Evolutionary conservation across 768 basidiomycete genomes (phyloP), one percentile per base, ranked within the genome.

Genomic region (Suillus subalutaceus): DNA sequence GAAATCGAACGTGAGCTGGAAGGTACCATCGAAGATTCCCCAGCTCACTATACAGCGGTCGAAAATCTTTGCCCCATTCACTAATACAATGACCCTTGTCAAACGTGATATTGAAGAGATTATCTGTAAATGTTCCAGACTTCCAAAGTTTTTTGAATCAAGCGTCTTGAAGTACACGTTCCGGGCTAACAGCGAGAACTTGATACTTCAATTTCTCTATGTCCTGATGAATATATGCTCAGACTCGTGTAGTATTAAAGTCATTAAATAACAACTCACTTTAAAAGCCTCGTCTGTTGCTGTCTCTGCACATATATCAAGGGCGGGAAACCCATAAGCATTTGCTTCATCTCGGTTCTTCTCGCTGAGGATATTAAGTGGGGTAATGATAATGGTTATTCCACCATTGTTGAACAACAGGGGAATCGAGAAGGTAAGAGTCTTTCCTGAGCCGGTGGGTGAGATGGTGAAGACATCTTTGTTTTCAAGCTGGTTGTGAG

Each of bases 141-240:
- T 43, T 43, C 43, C 43, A 73, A 6, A 78, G 65, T 12, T 55
- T 58, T 30, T 43, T 43, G 40, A 62, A 62, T 13, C 68, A 26
- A 57, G 65, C 16, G 43, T 62, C 55, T 50, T 69, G 67, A 67
- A 74, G 69, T 6, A 77, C 30, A 0, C 66, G 62, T 65, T 79
- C 77, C 41, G 77, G 76, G 50, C 72, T 78, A 63, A 73, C 72
- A 3, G 76, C 64, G 23, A 79, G 62, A n/a, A 73, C 74, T 4
- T 66, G 58, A 55, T 76, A 77, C 30, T 66, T 66, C 1, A 68
- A 66, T 4, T 68, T 66, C 55, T 67, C 70, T 23, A 79, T 77
- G 38, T 70, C 72, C 76, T 78, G 60, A 16, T 7, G 35, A 60
- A 18, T 18, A 43, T 18, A 43, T 18, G 43, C 5, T 43, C 16